Evolutionary conservation across 2,329 filamentous ascomycete genomes (phyloP), one percentile per base, ranked within the genome.

Genomic region (Colletotrichum orchidophilum): DNA sequence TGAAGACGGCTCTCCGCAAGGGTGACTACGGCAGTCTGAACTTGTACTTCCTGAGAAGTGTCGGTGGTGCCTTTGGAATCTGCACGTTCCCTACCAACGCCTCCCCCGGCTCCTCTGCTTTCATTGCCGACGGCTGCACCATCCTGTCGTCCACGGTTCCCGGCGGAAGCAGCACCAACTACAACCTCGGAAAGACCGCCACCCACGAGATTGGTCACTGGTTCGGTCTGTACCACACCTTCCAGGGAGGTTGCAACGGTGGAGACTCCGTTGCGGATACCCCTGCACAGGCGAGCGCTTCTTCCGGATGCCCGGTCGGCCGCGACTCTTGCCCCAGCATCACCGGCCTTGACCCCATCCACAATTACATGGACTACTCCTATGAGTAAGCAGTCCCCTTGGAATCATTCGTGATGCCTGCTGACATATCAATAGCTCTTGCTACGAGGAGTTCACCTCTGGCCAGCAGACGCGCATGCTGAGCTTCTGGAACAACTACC

Each of bases 161-260:
- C 6, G 83, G 81, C 7, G 81, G 83, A 55, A 73, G 74, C 49
- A 75, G 75, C 6, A 72, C 76, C 42, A 79, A 83, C 72, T 81
- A 76, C 73, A 77, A 80, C 75, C 74, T 77, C 13, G 79, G 80
- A 21, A 78, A 77, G 74, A 78, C 79, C 3, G 74, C 72, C 31
- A 76, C 75, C 42, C 84, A 86, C 78, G 85, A 87, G 76, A 77
- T 83, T 53, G 85, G 85, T 15, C 85, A 87, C 78, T 87, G 84
- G 84, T 76, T 86, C 61, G 84, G 84, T 62, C 80, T 87, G 24
- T 80, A 79, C 74, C 85, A 87, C 77, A 85, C 84, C 55, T 87
- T 87, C 76, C 75, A 85, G 71, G 83, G 81, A 52, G 83, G 81
- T 70, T 81, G 81, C 74, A 73, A 15, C 18, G 75, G 78, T 6